Evolutionary conservation across 306 rosid genomes (phyloP), one percentile per base, ranked within the genome.

Genomic region (Acacia confusa): DNA sequence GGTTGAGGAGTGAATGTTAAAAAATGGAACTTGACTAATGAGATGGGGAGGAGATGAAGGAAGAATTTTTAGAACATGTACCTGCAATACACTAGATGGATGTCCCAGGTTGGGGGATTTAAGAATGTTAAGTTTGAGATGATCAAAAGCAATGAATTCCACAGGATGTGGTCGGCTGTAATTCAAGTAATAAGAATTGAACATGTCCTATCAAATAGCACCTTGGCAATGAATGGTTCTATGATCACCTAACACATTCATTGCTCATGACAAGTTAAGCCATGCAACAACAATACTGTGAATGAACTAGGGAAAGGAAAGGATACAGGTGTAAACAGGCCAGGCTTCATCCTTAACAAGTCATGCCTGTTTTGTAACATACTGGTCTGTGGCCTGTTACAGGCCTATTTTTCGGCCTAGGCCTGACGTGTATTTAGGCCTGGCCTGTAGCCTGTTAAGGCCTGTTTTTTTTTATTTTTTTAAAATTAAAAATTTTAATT

Each of bases 41-140:
- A 47, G 53, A 47, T 6, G 1, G 17, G 50, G 12, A 44, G 12
- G 50, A 16, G 15, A 44, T 12, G 50, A 44, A 8, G 50, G 50
- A 12, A 44, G 15, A 4, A 14, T 44, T 7, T 44, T 7, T 44
- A 12, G 50, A 44, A 47, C 38, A 27, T 45, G 81, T 75, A 90
- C 97, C 94, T 87, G 92, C 97, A 92, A 82, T 92, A 92, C 45
- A 88, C 87, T 6, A 92, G 91, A 87, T 92, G 97, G 70, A 92
- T 84, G 82, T 78, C 70, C 92, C 89, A 92, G 53, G 91, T 86
- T 55, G 94, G 94, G 76, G 97, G 76, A 86, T 92, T 88, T 66
- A 88, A 67, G 70, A 92, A 72, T 8, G 90, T 92, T 75, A 92
- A 81, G 83, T 92, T 92, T 25, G 97, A 92, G 78, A 92, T 83